phyloP scores from a whole-genome alignment of 2,329 filamentous ascomycete species.

The Neofusicoccum umdonicola region DNA sequence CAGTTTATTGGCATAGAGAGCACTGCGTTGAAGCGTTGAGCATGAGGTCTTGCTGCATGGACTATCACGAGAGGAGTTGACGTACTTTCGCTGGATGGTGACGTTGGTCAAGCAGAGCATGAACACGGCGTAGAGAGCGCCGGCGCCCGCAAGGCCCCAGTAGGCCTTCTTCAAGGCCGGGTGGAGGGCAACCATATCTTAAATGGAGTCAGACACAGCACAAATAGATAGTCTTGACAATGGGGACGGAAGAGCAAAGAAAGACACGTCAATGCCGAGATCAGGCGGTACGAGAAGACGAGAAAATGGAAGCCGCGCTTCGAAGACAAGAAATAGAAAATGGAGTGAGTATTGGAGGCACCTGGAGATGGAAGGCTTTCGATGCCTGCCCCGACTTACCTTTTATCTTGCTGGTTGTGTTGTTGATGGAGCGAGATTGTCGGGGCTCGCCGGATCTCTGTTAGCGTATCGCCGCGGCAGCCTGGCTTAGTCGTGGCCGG shows the following conservation, averaged over 20 bases:
- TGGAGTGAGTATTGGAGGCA: no score
- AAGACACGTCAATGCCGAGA: constrained; percentile 4
- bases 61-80: constrained; percentile 11
- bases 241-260: not conserved
- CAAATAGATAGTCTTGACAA: not conserved
- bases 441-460: not conserved
- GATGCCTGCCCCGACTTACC: not conserved
- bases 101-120: constrained; percentile 66
- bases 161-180: constrained; percentile 36
- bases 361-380: no score
- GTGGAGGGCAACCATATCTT: constrained; percentile 28
- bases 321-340: not conserved
- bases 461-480: not conserved
- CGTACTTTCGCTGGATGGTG: constrained; percentile 77
- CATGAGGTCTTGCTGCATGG: not conserved
- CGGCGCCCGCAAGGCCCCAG: constrained; percentile 46
- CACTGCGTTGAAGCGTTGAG: constrained; percentile 49
- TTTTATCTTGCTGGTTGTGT: not conserved
- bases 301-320: not conserved
- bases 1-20: constrained; percentile 79
- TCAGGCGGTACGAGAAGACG: not conserved
- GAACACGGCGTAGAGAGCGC: constrained; percentile 65
- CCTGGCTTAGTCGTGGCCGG: constrained; percentile 11
- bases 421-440: constrained; percentile 4
- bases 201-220: not conserved